A percentile compares a stretch with the other conserved stretches of the same genome.
Conservation (phyloP, 441 rosid species). For the Capsella rubella region DNA sequence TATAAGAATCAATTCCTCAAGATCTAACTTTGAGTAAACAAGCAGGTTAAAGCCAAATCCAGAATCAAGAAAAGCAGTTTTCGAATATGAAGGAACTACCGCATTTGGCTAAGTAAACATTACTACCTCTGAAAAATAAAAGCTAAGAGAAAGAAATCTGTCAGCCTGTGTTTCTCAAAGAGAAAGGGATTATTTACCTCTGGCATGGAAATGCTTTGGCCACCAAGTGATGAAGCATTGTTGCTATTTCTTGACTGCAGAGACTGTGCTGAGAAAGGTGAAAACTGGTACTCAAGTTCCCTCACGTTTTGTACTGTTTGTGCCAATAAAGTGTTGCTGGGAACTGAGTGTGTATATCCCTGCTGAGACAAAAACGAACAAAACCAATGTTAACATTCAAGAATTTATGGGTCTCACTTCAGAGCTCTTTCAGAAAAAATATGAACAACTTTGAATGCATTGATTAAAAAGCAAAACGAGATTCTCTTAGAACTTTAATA, state of each 20-base stretch:
- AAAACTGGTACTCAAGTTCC: conserved; percentile 84
- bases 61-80: conserved; percentile 10
- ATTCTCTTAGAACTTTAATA: background rate
- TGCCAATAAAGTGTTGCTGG: conserved; percentile 66
- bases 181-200: conserved; percentile 60
- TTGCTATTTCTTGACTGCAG: conserved; percentile 72
- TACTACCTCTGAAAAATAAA: background rate
- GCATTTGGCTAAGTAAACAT: conserved; percentile 8
- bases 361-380: conserved; percentile 51
- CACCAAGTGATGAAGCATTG: conserved; percentile 69
- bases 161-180: conserved; percentile 3
- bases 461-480: background rate
- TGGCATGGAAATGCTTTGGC: conserved; percentile 76
- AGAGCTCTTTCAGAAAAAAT: background rate
- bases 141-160: background rate
- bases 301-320: conserved; percentile 74
- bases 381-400: background rate
- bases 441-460: conserved; percentile 10
- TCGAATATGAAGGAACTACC: background rate
- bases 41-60: conserved; percentile 1
- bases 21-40: background rate
- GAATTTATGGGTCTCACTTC: background rate
- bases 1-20: background rate
- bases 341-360: conserved; percentile 74
- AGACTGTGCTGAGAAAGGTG: conserved; percentile 82